Conservation (phyloP, 345 rosid genomes). For the Stellera chamaejasme region DNA sequence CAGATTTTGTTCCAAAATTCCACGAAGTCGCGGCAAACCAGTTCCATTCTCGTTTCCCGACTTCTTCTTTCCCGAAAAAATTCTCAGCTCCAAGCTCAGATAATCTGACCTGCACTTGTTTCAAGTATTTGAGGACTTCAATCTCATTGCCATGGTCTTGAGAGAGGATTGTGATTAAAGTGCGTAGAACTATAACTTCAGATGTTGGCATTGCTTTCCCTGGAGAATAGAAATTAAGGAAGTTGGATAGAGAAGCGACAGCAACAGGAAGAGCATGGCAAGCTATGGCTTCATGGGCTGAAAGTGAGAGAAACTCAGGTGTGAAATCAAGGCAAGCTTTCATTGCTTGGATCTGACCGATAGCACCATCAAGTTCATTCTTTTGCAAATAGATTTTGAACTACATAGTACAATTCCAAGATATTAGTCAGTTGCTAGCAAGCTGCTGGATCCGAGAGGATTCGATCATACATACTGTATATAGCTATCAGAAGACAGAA, state of each 20-base stretch:
- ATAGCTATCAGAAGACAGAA: slow-evolving; percentile 8
- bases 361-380: slow-evolving; percentile 45
- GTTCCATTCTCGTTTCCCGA: slow-evolving; percentile 61
- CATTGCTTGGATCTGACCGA: slow-evolving; percentile 74
- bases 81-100: slow-evolving; percentile 55
- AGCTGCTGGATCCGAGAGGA: slow-evolving; percentile 9
- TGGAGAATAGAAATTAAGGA: slow-evolving; percentile 47
- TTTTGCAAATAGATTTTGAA: slow-evolving; percentile 72
- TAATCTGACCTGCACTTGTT: slow-evolving; percentile 45
- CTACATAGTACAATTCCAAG: slow-evolving; percentile 38
- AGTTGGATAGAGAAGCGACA: slow-evolving; percentile 62
- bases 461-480: background rate
- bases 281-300: slow-evolving; percentile 98
- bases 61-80: slow-evolving; percentile 78
- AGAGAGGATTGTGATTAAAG: slow-evolving; percentile 56
- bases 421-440: slow-evolving; percentile 5
- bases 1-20: slow-evolving; percentile 75
- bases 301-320: slow-evolving; percentile 71
- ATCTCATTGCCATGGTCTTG: slow-evolving; percentile 47
- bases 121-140: slow-evolving; percentile 53
- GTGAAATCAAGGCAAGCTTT: slow-evolving; percentile 66
- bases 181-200: slow-evolving; percentile 82
- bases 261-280: slow-evolving; percentile 72
- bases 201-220: slow-evolving; percentile 61
- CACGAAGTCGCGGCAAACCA: slow-evolving; percentile 89